phyloP scores from a whole-genome alignment of 2,329 filamentous ascomycete genomes.

The Cladosporium sp. region DNA sequence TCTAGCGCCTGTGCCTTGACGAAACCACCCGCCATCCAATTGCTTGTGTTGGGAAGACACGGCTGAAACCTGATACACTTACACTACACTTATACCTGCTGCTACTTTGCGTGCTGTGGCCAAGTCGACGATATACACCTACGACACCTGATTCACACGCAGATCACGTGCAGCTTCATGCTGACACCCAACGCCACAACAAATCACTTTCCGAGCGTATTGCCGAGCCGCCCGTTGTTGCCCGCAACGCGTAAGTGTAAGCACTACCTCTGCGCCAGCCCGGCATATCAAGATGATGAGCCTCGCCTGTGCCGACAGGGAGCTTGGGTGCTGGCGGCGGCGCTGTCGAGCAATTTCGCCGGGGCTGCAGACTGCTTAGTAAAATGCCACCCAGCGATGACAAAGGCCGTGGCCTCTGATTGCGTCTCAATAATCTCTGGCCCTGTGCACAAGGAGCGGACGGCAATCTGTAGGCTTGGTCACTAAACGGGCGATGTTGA shows the following conservation, averaged over 20 bases:
- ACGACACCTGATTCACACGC: not conserved
- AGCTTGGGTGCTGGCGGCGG: not conserved
- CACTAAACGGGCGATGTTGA: not conserved
- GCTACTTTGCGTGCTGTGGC: not conserved
- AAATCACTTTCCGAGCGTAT: not conserved
- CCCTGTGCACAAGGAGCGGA: not conserved
- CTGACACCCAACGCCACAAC: not conserved
- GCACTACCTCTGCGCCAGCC: not conserved
- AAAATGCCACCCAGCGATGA: not conserved
- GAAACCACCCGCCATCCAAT: conserved; percentile 6
- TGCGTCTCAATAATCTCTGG: not conserved
- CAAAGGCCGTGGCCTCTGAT: not conserved
- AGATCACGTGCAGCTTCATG: not conserved
- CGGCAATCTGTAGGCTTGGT: not conserved
- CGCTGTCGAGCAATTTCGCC: not conserved
- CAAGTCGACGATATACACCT: not conserved
- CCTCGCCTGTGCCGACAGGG: not conserved
- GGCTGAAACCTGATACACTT: not conserved
- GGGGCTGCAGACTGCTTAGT: not conserved
- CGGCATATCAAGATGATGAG: not conserved
- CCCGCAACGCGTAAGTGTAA: conserved; percentile 4
- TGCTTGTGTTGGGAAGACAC: not conserved
- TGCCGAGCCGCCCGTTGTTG: conserved; percentile 11
- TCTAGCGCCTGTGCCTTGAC: conserved; percentile 2
- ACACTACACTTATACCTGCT: not conserved